A percentile compares a stretch with the other conserved stretches of the same genome.
Conservation (phyloP, 257 asterid species). For the Gardenia jasminoides region DNA sequence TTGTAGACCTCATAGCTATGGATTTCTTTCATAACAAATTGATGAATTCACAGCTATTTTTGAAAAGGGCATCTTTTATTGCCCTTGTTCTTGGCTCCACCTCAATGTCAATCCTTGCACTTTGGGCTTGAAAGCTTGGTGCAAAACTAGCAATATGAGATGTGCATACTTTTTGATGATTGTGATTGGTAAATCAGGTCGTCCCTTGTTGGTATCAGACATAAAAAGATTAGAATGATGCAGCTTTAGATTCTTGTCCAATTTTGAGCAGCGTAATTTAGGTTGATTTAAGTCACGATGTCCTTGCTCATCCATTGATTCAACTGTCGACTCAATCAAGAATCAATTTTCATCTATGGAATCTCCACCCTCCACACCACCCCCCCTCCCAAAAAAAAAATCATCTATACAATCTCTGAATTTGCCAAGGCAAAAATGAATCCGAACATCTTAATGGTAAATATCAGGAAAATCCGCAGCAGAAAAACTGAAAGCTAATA, state of each 20-base stretch:
- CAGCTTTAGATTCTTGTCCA: not conserved
- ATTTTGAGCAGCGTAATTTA: not conserved
- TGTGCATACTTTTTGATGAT: no score
- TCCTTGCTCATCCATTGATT: not conserved
- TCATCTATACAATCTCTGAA: not conserved
- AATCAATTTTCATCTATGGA: not conserved
- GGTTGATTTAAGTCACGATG: not conserved
- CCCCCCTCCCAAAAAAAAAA: no score
- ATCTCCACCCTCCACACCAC: no score
- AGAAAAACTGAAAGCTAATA: not conserved
- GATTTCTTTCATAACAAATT: conserved; percentile 46
- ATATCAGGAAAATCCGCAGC: no score
- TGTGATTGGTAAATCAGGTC: not conserved
- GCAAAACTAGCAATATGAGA: not conserved
- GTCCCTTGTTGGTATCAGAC: not conserved
- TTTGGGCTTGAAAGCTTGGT: conserved; percentile 36
- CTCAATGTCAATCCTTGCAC: conserved; percentile 44
- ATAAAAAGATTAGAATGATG: not conserved
- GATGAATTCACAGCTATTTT: conserved; percentile 28
- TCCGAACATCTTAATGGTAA: not conserved
- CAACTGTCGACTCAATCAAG: not conserved
- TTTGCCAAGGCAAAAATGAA: not conserved
- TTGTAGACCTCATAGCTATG: conserved; percentile 46
- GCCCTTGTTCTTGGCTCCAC: conserved; percentile 44
- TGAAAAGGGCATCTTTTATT: conserved; percentile 39